A percentile compares a stretch with the other conserved stretches of the same genome.
These are phyloP conservation scores for Pythium coloratum DNA, from an alignment of 352 stramenopile species.

Conservation along the genomic window DNA sequence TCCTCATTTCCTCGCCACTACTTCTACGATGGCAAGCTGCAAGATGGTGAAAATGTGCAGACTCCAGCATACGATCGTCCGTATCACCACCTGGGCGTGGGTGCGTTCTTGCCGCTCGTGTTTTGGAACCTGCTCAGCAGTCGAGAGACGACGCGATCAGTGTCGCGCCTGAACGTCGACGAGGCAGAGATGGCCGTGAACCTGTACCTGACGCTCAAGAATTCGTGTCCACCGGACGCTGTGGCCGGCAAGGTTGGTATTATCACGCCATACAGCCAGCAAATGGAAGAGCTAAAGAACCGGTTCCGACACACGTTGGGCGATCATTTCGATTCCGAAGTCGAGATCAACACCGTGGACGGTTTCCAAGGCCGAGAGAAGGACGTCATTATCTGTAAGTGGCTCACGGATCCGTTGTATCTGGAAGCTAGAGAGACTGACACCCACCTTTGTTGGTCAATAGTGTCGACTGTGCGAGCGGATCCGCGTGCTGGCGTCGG, in stretches of 20 bases:
- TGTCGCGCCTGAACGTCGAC: constrained; percentile 80
- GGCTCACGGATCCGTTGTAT: not conserved
- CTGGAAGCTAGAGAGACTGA: not conserved
- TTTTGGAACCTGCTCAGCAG: constrained; percentile 87
- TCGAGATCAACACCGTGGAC: constrained; percentile 93
- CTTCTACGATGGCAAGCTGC: constrained; percentile 84
- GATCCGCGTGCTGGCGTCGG: constrained; percentile 80
- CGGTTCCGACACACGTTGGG: constrained; percentile 55
- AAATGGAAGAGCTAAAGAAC: constrained; percentile 83
- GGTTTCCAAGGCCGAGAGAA: constrained; percentile 92
- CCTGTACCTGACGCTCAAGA: constrained; percentile 85
- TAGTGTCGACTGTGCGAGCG: constrained; percentile 86
- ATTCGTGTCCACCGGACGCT: constrained; percentile 73
- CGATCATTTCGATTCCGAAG: constrained; percentile 70
- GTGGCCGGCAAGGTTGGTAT: constrained; percentile 85
- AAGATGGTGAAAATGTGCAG: constrained; percentile 84
- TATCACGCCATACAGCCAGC: constrained; percentile 89
- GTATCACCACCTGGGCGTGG: constrained; percentile 67
- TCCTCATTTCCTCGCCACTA: constrained; percentile 83
- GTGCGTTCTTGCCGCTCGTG: constrained; percentile 76
- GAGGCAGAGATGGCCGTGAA: constrained; percentile 87
- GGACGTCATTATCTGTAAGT: constrained; percentile 90
- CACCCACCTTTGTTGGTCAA: not conserved
- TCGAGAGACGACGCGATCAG: constrained; percentile 71
- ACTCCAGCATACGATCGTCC: constrained; percentile 59